Conservation (phyloP, 2,329 filamentous ascomycete species). For the Trichoderma sp. region DNA sequence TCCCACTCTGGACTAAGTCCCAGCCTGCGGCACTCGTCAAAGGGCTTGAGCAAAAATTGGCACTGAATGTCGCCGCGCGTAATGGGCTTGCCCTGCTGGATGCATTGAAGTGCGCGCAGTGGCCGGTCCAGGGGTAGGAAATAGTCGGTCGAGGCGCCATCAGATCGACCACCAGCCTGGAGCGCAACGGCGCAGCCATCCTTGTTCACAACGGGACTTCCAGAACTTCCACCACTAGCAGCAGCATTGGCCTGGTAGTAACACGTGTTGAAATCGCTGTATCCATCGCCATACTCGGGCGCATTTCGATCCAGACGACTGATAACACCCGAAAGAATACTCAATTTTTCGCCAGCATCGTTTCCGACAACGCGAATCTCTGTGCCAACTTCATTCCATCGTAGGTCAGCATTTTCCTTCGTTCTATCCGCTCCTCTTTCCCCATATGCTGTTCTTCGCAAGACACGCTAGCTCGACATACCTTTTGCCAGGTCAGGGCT, state of each 20-base stretch:
- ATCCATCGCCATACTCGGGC: conserved; percentile 95
- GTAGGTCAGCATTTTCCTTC: background rate
- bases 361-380: conserved; percentile 98
- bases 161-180: conserved; percentile 88
- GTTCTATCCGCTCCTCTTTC: background rate
- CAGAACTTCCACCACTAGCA: conserved; percentile 95
- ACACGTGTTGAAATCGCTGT: conserved; percentile 93
- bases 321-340: conserved; percentile 95
- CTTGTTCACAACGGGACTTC: conserved; percentile 94
- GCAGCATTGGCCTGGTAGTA: conserved; percentile 98
- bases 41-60: conserved; percentile 94
- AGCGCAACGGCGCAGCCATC: conserved; percentile 88
- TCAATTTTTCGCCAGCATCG: conserved; percentile 96
- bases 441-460: conserved; percentile 22
- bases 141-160: conserved; percentile 96
- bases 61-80: conserved; percentile 96
- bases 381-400: conserved; percentile 61
- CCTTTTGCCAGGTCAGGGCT: conserved; percentile 79
- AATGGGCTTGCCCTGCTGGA: conserved; percentile 72
- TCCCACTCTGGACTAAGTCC: conserved; percentile 86
- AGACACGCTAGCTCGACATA: conserved; percentile 31
- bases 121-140: conserved; percentile 93
- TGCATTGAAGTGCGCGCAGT: conserved; percentile 78
- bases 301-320: conserved; percentile 94
- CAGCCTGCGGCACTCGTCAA: conserved; percentile 90